Conservation (phyloP, 2,329 filamentous ascomycete genomes). For the Diplocarpon mali region DNA sequence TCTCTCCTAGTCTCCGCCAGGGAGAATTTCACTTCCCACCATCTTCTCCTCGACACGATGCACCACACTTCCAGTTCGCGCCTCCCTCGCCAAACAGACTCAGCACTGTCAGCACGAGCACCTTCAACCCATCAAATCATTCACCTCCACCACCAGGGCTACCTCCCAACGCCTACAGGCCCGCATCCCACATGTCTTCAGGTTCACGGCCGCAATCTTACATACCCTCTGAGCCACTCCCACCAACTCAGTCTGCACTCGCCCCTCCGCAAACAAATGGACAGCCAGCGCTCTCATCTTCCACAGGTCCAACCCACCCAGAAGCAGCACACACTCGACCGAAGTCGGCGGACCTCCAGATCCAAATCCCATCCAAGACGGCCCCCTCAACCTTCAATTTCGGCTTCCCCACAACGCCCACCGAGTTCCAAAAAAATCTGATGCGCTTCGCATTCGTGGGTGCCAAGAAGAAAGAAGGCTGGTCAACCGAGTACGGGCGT, state of each 20-base stretch:
- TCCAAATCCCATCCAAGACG: conserved; percentile 15
- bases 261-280: not conserved
- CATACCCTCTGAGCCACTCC: conserved; percentile 11
- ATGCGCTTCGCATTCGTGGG: conserved; percentile 83
- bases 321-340: conserved; percentile 18
- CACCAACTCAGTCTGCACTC: conserved; percentile 11
- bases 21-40: conserved; percentile 48
- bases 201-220: conserved; percentile 7
- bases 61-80: conserved; percentile 49
- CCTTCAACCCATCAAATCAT: conserved; percentile 23
- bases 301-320: conserved; percentile 9
- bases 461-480: conserved; percentile 62
- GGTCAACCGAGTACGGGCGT: conserved; percentile 85
- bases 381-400: conserved; percentile 50
- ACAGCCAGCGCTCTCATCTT: not conserved
- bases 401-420: conserved; percentile 74
- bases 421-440: conserved; percentile 76
- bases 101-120: conserved; percentile 18
- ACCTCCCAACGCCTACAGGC: conserved; percentile 15
- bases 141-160: conserved; percentile 20
- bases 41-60: conserved; percentile 34
- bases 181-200: conserved; percentile 16
- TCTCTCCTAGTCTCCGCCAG: conserved; percentile 15
- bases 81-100: conserved; percentile 34
- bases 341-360: conserved; percentile 19